These are phyloP conservation scores for Chloranthus sessilifolius DNA, from an alignment of 164 flowering plant genomes.

Conservation along the genomic window DNA sequence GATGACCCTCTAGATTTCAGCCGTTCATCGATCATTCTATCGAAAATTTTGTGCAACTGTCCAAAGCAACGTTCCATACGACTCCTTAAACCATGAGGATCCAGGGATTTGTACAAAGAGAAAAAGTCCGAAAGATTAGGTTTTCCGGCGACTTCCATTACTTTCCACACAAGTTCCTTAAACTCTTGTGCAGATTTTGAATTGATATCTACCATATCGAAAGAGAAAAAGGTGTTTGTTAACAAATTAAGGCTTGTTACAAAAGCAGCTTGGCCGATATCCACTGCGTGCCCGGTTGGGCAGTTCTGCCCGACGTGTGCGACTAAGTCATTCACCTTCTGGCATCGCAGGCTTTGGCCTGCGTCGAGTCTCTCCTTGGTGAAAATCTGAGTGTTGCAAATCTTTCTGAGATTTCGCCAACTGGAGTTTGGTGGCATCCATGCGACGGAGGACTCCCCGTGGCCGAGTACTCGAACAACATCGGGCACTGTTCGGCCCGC, in stretches of 20 bases:
- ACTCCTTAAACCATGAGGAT: slow-evolving; percentile 4
- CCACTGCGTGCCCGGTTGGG: background rate
- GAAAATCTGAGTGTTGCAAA: slow-evolving; percentile 4
- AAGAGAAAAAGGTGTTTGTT: background rate
- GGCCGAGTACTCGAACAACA: background rate
- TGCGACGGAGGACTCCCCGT: slow-evolving; percentile 1
- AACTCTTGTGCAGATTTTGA: slow-evolving; percentile 2
- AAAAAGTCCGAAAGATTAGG: slow-evolving; percentile 4
- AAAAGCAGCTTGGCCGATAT: background rate
- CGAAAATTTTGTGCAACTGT: background rate
- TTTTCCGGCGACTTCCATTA: background rate
- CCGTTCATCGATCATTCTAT: slow-evolving; percentile 2
- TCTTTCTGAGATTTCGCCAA: slow-evolving; percentile 2
- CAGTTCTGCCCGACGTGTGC: background rate
- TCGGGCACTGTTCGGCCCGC: background rate
- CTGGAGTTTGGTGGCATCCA: background rate
- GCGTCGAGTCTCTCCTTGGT: background rate
- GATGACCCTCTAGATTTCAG: background rate
- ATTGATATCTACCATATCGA: background rate
- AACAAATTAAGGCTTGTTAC: background rate
- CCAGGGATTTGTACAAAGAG: background rate
- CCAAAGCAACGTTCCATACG: background rate
- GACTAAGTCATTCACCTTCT: background rate
- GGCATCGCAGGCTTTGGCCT: background rate
- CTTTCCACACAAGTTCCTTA: background rate